Conservation (phyloP, 345 rosid genomes). For the Boechera divaricarpa region DNA sequence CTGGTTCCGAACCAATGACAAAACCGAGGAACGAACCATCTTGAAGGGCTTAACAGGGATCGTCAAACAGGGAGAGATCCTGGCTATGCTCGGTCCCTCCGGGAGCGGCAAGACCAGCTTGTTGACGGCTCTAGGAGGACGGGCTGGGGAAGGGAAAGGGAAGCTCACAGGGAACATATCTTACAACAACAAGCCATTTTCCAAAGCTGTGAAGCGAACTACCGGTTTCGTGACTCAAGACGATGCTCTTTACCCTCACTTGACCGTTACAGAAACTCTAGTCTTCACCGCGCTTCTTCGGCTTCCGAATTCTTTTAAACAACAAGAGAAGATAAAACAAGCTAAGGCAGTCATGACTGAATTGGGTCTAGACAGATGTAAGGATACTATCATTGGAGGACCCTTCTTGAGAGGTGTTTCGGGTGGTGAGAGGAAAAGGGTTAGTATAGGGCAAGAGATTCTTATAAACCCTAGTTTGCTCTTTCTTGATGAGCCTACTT, state of each 20-base stretch:
- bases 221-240: conserved; percentile 72
- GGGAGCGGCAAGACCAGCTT: conserved; percentile 67
- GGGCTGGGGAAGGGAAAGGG: conserved; percentile 44
- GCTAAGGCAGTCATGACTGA: conserved; percentile 67
- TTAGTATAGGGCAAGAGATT: conserved; percentile 92
- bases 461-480: conserved; percentile 89
- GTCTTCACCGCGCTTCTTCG: conserved; percentile 77
- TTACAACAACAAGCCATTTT: conserved; percentile 56
- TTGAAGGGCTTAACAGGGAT: conserved; percentile 59
- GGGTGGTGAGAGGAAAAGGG: conserved; percentile 92
- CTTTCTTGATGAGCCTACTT: conserved; percentile 91
- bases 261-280: conserved; percentile 74
- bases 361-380: conserved; percentile 73
- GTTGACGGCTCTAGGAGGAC: conserved; percentile 61
- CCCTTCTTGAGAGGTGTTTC: conserved; percentile 78
- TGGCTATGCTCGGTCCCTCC: conserved; percentile 68
- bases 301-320: conserved; percentile 64
- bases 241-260: conserved; percentile 59
- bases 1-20: conserved; percentile 32
- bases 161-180: conserved; percentile 50
- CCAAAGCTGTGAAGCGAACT: conserved; percentile 50
- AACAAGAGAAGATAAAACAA: conserved; percentile 70
- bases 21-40: conserved; percentile 50
- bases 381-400: conserved; percentile 77
- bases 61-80: conserved; percentile 59